Percentiles rank a stretch among this genome's conserved stretches.
phyloP scores from a whole-genome alignment of 2,329 filamentous ascomycete genomes.

The Celoporthe dispersa region DNA sequence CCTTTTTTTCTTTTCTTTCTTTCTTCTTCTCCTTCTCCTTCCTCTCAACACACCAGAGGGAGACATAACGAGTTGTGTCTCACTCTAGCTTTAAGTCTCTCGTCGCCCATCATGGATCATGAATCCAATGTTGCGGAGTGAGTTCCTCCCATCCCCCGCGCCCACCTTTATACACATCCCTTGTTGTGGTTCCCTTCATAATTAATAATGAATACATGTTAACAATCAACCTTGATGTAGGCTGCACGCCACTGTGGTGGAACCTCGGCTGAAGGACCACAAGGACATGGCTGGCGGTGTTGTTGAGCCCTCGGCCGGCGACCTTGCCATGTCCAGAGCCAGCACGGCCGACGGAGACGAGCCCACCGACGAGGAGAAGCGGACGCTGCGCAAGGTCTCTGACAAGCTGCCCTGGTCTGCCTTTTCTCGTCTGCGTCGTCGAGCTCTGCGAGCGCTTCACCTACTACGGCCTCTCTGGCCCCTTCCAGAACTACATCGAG shows the following conservation, averaged over 20 bases:
- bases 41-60: too few species aligned
- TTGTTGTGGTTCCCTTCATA: background rate
- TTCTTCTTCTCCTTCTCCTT: too few species aligned
- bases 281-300: constrained; percentile 29
- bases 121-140: constrained; percentile 27
- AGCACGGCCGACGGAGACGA: constrained; percentile 24
- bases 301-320: constrained; percentile 15
- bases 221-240: background rate
- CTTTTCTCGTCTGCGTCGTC: constrained; percentile 29
- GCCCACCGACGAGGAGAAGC: constrained; percentile 26
- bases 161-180: too few species aligned
- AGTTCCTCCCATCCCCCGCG: background rate
- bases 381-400: constrained; percentile 27
- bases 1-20: background rate
- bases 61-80: background rate
- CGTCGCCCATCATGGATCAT: constrained; percentile 22
- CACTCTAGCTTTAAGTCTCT: background rate
- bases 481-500: constrained; percentile 29
- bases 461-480: constrained; percentile 29
- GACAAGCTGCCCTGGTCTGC: constrained; percentile 30
- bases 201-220: background rate
- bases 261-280: constrained; percentile 21
- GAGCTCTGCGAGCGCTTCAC: constrained; percentile 29
- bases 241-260: constrained; percentile 24
- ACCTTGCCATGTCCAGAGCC: constrained; percentile 5